These are phyloP conservation scores for Lactarius indigo DNA, from an alignment of 768 basidiomycete genomes.

Conservation along the genomic window DNA sequence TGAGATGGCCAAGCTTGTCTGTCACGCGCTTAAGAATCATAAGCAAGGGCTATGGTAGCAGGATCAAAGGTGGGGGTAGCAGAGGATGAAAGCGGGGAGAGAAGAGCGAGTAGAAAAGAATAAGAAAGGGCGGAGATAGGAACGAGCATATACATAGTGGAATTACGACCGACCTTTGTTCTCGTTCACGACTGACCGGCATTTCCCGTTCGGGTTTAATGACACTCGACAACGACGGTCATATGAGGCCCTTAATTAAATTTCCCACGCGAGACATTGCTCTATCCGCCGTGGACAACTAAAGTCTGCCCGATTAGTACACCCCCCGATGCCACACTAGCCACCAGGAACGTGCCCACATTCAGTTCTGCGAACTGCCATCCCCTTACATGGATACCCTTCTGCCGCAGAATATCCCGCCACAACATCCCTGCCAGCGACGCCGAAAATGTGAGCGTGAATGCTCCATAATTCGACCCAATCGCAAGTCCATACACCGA, in stretches of 20 bases:
- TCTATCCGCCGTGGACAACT: neutral
- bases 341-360: constrained; percentile 62
- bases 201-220: constrained; percentile 20
- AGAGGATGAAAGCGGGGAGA: neutral
- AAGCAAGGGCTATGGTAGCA: neutral
- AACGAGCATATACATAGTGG: neutral
- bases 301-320: constrained; percentile 76
- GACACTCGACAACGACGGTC: constrained; percentile 6
- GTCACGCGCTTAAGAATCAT: constrained; percentile 37
- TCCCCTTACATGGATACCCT: constrained; percentile 60
- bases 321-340: constrained; percentile 58
- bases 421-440: constrained; percentile 88
- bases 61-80: neutral
- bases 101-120: neutral
- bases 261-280: neutral
- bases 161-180: neutral
- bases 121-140: constrained; percentile 5
- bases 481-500: constrained; percentile 63
- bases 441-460: constrained; percentile 84
- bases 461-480: constrained; percentile 87
- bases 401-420: constrained; percentile 68
- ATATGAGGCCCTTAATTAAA: constrained; percentile 2
- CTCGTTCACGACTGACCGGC: constrained; percentile 6
- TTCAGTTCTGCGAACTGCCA: constrained; percentile 73
- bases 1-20: constrained; percentile 32